phyloP scores from a whole-genome alignment of 441 rosid species.

The Populus hybrid region DNA sequence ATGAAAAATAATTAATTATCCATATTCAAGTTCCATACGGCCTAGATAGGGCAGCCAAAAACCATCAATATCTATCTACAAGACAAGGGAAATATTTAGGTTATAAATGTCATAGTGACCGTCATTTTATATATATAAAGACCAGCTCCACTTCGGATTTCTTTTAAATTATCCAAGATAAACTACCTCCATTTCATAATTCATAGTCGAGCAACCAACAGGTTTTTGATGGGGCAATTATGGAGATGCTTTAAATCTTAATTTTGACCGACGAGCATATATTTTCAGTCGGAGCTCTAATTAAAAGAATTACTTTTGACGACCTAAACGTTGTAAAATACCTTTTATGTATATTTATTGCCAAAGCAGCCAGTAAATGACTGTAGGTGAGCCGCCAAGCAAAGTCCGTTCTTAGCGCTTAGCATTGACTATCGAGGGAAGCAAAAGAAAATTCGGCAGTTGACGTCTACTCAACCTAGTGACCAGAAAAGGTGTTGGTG shows the following conservation, averaged over 20 bases:
- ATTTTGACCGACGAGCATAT: not conserved
- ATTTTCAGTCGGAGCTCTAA: not conserved
- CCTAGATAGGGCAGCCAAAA: too few species aligned
- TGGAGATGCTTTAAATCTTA: not conserved
- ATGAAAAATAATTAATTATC: not conserved
- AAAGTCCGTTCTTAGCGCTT: not conserved
- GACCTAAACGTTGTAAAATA: not conserved
- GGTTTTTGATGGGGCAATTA: not conserved
- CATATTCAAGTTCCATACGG: not conserved
- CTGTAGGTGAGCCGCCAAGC: not conserved
- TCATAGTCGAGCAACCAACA: not conserved
- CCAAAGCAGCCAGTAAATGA: not conserved
- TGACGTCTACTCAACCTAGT: not conserved
- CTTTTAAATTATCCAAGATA: not conserved
- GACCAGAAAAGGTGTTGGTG: not conserved
- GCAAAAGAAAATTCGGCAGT: not conserved
- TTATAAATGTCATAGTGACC: too few species aligned
- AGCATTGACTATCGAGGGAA: not conserved
- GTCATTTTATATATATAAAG: too few species aligned
- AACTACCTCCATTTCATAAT: not conserved
- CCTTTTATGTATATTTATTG: not conserved
- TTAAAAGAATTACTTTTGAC: not conserved
- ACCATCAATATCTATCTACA: too few species aligned
- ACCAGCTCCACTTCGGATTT: not conserved
- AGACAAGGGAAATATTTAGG: not conserved